phyloP scores from a whole-genome alignment of 352 stramenopile genomes.

The Pythium guiyangense region DNA sequence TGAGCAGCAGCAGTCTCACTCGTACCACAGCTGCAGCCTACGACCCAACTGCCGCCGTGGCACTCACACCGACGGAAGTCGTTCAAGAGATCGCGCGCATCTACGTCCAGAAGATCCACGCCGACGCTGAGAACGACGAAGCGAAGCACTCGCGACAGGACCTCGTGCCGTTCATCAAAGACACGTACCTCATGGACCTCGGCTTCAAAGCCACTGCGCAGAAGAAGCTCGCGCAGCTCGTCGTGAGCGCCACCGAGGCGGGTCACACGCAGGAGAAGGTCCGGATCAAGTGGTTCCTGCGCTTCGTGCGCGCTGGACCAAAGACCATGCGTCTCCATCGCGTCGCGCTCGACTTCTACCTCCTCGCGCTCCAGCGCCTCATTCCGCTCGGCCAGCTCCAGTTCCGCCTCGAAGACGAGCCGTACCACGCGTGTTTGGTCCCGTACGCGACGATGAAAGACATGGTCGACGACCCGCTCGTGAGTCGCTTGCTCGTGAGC shows the following conservation, averaged over 20 bases:
- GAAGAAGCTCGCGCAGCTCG: constrained; percentile 42
- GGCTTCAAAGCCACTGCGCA: constrained; percentile 55
- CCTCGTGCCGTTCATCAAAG: constrained; percentile 47
- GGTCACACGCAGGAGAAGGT: constrained; percentile 38
- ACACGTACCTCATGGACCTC: constrained; percentile 60
- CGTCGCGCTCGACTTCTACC: constrained; percentile 53
- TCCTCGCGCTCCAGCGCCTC: constrained; percentile 41
- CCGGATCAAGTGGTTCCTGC: constrained; percentile 62
- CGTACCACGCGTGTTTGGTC: constrained; percentile 40
- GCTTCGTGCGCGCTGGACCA: constrained; percentile 33
- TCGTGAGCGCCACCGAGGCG: constrained; percentile 37
- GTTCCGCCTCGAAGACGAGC: constrained; percentile 39
- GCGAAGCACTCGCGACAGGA: constrained; percentile 29
- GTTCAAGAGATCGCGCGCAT: constrained; percentile 54
- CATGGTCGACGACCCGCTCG: constrained; percentile 38
- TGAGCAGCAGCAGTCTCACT: background rate
- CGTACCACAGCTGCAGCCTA: no score
- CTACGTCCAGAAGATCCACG: constrained; percentile 56
- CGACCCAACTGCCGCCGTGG: background rate
- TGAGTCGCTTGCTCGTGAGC: constrained; percentile 38
- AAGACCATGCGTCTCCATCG: constrained; percentile 24
- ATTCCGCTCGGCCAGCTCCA: constrained; percentile 35
- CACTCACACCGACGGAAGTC: constrained; percentile 26
- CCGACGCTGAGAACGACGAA: constrained; percentile 30
- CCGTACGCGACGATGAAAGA: constrained; percentile 29